Evolutionary conservation across 2,329 filamentous ascomycete species (phyloP).

Genomic region (Trichoderma pleuroti): DNA sequence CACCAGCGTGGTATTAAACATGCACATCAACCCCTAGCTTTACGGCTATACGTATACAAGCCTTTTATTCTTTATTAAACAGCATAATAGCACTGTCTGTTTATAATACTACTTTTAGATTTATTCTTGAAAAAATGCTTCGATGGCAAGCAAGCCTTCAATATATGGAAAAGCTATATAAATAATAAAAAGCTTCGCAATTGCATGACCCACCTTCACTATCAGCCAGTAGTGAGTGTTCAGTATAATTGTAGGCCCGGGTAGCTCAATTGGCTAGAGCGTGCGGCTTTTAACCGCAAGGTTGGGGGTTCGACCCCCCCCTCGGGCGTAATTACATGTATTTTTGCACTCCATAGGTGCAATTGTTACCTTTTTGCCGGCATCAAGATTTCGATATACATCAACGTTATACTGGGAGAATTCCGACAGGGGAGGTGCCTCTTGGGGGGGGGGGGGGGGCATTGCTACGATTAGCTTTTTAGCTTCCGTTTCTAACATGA

Average conservation of each 20-base stretch:
- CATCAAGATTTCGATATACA: not conserved
- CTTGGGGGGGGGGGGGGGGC: too few species aligned
- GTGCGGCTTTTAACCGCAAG: conserved; percentile 36
- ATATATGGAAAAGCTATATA: not conserved
- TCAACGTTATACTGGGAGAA: not conserved
- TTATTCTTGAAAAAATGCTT: not conserved
- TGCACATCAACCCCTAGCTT: too few species aligned
- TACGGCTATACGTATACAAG: too few species aligned
- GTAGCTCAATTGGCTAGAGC: conserved; percentile 36
- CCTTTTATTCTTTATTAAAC: too few species aligned
- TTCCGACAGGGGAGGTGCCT: not conserved
- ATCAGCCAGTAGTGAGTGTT: not conserved
- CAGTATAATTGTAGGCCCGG: conserved; percentile 21
- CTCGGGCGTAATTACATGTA: conserved; percentile 26
- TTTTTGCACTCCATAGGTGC: not conserved
- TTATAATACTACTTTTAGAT: not conserved
- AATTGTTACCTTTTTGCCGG: not conserved
- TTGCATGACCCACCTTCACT: not conserved
- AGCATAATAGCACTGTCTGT: too few species aligned
- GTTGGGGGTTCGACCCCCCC: conserved; percentile 34
- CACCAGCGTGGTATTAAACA: not conserved
- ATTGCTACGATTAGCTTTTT: not conserved
- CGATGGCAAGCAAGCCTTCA: too few species aligned
- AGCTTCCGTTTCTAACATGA: not conserved
- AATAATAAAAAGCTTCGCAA: not conserved